Conservation (phyloP, 495 filamentous ascomycete species). For the Viridothelium virens region DNA sequence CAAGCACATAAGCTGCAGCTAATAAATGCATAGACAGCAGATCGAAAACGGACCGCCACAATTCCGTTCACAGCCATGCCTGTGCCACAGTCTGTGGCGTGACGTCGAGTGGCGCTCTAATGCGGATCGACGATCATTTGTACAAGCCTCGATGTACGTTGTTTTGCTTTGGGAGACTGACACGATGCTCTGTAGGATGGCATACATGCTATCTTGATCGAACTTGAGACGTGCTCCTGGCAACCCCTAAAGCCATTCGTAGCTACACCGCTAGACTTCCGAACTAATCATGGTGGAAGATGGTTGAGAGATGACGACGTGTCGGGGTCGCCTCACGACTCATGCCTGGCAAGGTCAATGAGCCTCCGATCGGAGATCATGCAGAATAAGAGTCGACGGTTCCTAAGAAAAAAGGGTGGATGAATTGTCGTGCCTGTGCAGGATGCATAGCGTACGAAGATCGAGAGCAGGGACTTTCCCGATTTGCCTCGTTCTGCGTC, state of each 20-base stretch:
- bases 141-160: no score
- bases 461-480: background rate
- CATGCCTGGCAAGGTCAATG: no score
- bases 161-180: no score
- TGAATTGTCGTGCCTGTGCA: background rate
- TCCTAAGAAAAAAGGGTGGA: background rate
- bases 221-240: background rate
- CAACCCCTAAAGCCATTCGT: background rate
- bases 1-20: background rate
- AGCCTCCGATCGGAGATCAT: conserved; percentile 2
- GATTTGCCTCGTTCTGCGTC: background rate
- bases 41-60: conserved; percentile 8
- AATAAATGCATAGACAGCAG: background rate
- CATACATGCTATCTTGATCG: no score
- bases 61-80: background rate
- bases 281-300: background rate
- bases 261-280: background rate
- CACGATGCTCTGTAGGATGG: no score
- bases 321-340: background rate
- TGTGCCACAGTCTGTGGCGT: background rate
- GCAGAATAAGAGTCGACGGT: background rate
- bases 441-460: background rate
- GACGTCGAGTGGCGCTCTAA: background rate
- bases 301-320: background rate
- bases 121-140: background rate